A percentile compares a stretch with the other conserved stretches of the same genome.
Evolutionary conservation across 78 protist genomes (phyloP).

Genomic region (Dictyostelium intermedium): DNA sequence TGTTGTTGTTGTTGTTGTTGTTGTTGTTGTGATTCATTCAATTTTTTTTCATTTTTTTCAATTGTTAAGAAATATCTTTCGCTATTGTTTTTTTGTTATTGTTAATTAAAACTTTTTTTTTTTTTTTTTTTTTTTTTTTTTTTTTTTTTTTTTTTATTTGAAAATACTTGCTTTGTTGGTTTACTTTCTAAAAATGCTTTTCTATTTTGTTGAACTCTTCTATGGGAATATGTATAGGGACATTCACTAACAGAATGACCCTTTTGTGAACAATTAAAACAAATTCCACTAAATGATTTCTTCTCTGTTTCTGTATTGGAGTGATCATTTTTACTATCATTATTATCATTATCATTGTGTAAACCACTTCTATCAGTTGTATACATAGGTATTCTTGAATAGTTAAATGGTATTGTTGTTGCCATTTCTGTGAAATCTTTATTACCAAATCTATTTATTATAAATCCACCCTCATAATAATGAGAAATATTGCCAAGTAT

Average conservation of each 20-base stretch:
- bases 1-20: neutral
- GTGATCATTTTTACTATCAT: neutral
- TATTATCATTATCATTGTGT: neutral
- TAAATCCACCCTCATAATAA: conserved; percentile 10
- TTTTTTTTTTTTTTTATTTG: neutral
- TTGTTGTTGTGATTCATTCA: neutral
- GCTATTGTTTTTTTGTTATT: neutral
- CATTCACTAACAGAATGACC: conserved; percentile 30
- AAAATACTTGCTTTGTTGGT: neutral
- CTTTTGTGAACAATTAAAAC: conserved; percentile 47
- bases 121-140: neutral
- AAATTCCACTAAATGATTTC: neutral
- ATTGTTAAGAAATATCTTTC: conserved; percentile 17
- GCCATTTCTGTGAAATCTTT: neutral
- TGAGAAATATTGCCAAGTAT: neutral
- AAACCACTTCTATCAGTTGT: neutral
- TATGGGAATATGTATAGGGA: neutral
- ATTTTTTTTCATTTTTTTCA: conserved; percentile 1
- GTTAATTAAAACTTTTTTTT: neutral
- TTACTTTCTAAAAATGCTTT: neutral
- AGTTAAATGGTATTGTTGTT: conserved; percentile 31
- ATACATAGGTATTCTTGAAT: conserved; percentile 19
- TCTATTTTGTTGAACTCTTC: conserved; percentile 16
- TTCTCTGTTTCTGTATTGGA: neutral
- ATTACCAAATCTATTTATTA: neutral